Evolutionary conservation across 495 filamentous ascomycete species (phyloP), one percentile per base, ranked within the genome.

Genomic region (Neurospora sp.): DNA sequence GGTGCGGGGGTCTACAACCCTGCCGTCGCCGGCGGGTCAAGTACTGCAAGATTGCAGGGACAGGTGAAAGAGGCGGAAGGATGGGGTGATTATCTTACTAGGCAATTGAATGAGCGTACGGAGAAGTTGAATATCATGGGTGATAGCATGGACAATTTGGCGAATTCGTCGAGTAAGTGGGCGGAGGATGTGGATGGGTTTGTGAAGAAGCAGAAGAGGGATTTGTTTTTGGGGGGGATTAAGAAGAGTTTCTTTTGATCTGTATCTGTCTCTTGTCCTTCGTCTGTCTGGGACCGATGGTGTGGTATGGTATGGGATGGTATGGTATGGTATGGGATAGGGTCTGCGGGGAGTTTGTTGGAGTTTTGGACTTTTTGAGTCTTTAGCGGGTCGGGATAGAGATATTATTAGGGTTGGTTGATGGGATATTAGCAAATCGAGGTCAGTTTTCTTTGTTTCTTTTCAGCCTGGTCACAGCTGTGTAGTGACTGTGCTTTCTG

Each of bases 101-200:
- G 94, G 70, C 91, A 94, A 79, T 81, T 98, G 39, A 92, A 94
- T 76, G 95, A 99, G 79, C 85, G 96, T 41, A 97, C 95, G 4
- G 93, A 98, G 81, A 93, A 90, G 75, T 82, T 99, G 70, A 91
- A 88, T 69, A 84, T 96, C 35, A 89, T 92, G 79, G 92, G 92
- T 12, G 96, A 99, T 79, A 89, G 85, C 14, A 92, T 97, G 90
- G 90, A 94, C 72, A 88, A 88, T 44, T 79, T 97, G 71, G 90
- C 94, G 78, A 88, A 94, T 75, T 90, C 90, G 69, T 96, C 91
- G 77, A 87, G 89, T 72, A 91, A 88, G 69, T 98, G 93, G 88
- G 91, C 92, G 16, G 89, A 92, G 35, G 95, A 97, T 77, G 93
- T 97, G 72, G 89, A 87, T 77, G 97, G 97, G 77, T 97, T 87